Conservation (phyloP, 192 early-diverging fungal genomes). For the Polychytrium aggregatum region DNA sequence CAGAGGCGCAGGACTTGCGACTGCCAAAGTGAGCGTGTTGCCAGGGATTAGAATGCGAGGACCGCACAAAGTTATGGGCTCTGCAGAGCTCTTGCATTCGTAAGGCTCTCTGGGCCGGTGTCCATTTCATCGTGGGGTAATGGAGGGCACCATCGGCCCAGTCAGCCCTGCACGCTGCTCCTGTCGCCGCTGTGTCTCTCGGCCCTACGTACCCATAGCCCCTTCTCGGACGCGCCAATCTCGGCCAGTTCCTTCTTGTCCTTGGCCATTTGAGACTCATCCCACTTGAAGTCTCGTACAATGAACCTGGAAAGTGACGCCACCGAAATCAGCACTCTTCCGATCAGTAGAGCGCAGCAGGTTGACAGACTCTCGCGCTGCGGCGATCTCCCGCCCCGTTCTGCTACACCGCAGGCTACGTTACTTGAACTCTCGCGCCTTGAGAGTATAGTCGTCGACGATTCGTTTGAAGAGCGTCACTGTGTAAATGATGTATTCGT, state of each 20-base stretch:
- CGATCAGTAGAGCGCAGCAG: too few relatives aligned
- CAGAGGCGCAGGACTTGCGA: constrained; percentile 69
- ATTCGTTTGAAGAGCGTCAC: constrained; percentile 87
- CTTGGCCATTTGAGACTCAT: constrained; percentile 53
- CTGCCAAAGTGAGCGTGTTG: constrained; percentile 21
- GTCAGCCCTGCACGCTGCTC: not conserved
- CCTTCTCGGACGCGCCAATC: constrained; percentile 69
- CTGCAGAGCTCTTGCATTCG: too few relatives aligned
- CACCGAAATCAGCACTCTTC: not conserved
- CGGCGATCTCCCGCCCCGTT: too few relatives aligned
- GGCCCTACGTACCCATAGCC: constrained; percentile 47
- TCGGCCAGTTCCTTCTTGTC: constrained; percentile 50
- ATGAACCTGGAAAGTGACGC: constrained; percentile 68
- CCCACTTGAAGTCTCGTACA: constrained; percentile 92
- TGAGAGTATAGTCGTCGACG: constrained; percentile 79
- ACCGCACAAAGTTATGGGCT: too few relatives aligned
- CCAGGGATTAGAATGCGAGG: too few relatives aligned
- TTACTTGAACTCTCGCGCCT: constrained; percentile 77
- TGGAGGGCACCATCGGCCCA: too few relatives aligned
- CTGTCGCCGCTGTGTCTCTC: not conserved
- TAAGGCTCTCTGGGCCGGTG: too few relatives aligned
- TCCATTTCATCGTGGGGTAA: too few relatives aligned
- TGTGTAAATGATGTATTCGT: constrained; percentile 86
- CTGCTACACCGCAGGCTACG: too few relatives aligned
- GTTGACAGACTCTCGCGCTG: too few relatives aligned